Evolutionary conservation across 768 basidiomycete species (phyloP).

Genomic region (Mycena maculata): DNA sequence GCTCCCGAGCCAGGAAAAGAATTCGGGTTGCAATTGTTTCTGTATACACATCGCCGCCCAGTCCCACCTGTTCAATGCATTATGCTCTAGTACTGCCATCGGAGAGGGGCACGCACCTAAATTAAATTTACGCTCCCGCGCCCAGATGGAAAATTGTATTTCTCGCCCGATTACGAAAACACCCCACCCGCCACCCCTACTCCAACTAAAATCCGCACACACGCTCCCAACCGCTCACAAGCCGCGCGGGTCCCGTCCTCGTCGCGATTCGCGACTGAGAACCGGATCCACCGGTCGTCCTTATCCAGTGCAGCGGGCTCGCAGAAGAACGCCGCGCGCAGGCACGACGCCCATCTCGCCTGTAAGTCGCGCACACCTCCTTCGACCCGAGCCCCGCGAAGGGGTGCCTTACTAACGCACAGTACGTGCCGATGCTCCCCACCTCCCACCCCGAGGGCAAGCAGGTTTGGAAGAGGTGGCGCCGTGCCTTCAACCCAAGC

Average conservation of each 20-base stretch:
- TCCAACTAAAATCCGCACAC: slow-evolving; percentile 52
- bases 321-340: slow-evolving; percentile 76
- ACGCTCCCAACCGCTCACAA: slow-evolving; percentile 62
- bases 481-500: slow-evolving; percentile 61
- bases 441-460: slow-evolving; percentile 71
- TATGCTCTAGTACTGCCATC: too few relatives aligned
- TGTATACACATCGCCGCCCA: too few relatives aligned
- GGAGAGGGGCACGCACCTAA: too few relatives aligned
- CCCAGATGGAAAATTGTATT: too few relatives aligned
- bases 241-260: slow-evolving; percentile 67
- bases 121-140: too few relatives aligned
- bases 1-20: too few relatives aligned
- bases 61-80: too few relatives aligned
- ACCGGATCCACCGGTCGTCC: slow-evolving; percentile 72
- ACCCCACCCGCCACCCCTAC: too few relatives aligned
- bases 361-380: slow-evolving; percentile 71
- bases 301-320: slow-evolving; percentile 32
- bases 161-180: too few relatives aligned
- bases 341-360: slow-evolving; percentile 70
- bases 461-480: slow-evolving; percentile 61
- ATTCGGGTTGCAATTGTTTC: too few relatives aligned
- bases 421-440: slow-evolving; percentile 78
- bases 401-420: slow-evolving; percentile 80
- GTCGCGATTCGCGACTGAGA: slow-evolving; percentile 85
- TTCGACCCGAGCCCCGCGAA: slow-evolving; percentile 59